A percentile compares a stretch with the other conserved stretches of the same genome.
These are phyloP conservation scores for Trypethelium eluteriae DNA, from an alignment of 495 filamentous ascomycete species.

Conservation along the genomic window DNA sequence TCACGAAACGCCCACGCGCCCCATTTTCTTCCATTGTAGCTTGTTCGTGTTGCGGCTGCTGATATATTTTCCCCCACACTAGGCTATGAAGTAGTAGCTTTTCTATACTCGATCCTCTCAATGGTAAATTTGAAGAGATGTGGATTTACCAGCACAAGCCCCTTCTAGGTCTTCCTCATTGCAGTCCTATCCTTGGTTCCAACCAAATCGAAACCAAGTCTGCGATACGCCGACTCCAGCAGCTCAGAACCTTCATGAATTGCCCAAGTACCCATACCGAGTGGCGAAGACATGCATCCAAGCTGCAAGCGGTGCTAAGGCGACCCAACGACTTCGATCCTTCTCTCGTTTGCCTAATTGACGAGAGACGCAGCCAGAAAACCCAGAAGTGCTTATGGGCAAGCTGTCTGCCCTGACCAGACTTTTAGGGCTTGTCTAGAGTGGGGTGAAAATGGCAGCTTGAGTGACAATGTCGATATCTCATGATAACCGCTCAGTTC, in stretches of 20 bases:
- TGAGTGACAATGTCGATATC: no score
- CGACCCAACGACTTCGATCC: no score
- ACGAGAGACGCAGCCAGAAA: no score
- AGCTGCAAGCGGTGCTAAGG: neutral
- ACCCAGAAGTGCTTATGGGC: no score
- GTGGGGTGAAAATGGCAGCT: no score
- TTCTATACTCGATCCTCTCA: slow-evolving; percentile 5
- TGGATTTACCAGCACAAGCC: slow-evolving; percentile 19
- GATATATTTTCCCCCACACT: slow-evolving; percentile 44
- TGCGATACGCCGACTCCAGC: neutral
- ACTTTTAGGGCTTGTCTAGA: no score
- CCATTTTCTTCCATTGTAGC: neutral
- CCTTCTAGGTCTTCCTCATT: neutral
- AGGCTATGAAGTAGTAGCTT: slow-evolving; percentile 57
- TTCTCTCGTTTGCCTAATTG: no score
- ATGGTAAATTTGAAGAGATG: slow-evolving; percentile 10
- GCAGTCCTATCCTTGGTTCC: neutral
- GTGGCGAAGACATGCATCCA: neutral
- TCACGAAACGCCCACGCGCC: neutral
- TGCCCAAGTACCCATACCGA: neutral
- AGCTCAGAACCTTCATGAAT: neutral
- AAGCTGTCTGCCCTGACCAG: no score
- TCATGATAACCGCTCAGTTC: no score
- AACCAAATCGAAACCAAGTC: neutral
- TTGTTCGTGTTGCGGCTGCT: neutral